Evolutionary conservation across 768 basidiomycete species (phyloP).

Genomic region (Phanerodontia chrysosporium): DNA sequence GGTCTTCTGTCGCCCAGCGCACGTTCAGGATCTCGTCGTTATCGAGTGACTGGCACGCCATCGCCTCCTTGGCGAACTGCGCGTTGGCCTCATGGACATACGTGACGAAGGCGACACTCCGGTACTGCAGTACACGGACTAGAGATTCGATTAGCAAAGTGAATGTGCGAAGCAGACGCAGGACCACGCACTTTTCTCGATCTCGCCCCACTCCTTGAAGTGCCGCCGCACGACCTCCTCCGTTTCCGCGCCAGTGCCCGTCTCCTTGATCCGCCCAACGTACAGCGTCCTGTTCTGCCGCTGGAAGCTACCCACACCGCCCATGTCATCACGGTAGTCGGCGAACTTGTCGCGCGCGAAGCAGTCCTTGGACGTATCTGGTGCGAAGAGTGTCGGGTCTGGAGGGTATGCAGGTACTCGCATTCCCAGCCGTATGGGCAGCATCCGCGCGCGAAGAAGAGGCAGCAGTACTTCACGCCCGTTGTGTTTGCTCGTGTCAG

Average conservation of each 20-base stretch:
- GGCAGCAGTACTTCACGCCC: conserved; percentile 87
- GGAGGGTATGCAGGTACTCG: conserved; percentile 89
- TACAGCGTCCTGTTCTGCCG: conserved; percentile 93
- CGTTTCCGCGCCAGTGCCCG: conserved; percentile 81
- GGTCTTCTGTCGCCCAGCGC: conserved; percentile 98
- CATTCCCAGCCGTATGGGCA: conserved; percentile 99
- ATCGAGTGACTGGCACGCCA: conserved; percentile 97
- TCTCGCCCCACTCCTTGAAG: conserved; percentile 94
- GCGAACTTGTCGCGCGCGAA: conserved; percentile 96
- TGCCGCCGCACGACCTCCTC: conserved; percentile 88
- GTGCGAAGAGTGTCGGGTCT: conserved; percentile 58
- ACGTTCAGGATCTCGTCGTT: conserved; percentile 98
- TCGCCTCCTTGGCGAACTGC: conserved; percentile 96
- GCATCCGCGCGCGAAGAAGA: conserved; percentile 94
- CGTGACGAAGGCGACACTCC: conserved; percentile 96
- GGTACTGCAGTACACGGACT: conserved; percentile 91
- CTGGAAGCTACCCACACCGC: conserved; percentile 96
- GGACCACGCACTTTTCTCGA: conserved; percentile 74
- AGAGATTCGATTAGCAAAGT: conserved; percentile 24
- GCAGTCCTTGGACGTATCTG: conserved; percentile 93
- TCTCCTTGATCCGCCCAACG: conserved; percentile 91
- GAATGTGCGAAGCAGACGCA: neutral
- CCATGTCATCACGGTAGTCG: conserved; percentile 99
- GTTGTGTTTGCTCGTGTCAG: conserved; percentile 94
- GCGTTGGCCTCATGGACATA: conserved; percentile 83